phyloP scores from a whole-genome alignment of 108 stramenopile species.

The Cyclostephanos tholiformis region DNA sequence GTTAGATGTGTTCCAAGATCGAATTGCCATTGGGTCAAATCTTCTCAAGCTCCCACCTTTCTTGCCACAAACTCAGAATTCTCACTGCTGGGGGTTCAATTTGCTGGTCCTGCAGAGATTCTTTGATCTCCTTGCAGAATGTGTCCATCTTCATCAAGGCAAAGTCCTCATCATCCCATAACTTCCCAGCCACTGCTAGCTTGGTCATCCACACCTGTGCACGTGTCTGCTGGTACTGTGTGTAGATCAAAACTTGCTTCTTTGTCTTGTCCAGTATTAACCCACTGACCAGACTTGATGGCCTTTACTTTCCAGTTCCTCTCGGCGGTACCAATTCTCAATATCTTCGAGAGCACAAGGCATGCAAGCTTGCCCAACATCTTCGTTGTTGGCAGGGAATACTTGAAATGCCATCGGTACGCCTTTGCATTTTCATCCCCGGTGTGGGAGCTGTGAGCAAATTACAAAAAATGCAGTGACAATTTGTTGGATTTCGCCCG shows the following conservation, averaged over 20 bases:
- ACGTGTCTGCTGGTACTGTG: too few relatives aligned
- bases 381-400: background rate
- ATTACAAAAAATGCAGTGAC: too few relatives aligned
- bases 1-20: too few relatives aligned
- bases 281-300: conserved; percentile 1
- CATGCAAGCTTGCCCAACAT: conserved; percentile 1
- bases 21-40: too few relatives aligned
- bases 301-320: conserved; percentile 23
- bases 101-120: background rate
- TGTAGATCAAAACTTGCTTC: conserved; percentile 9
- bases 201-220: too few relatives aligned
- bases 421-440: background rate
- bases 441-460: too few relatives aligned
- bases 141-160: conserved; percentile 12
- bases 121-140: conserved; percentile 2
- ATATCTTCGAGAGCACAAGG: conserved; percentile 6
- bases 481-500: too few relatives aligned
- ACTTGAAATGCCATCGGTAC: background rate
- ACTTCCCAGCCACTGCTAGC: too few relatives aligned
- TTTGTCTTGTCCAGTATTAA: conserved; percentile 3
- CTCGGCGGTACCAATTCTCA: conserved; percentile 13
- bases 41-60: too few relatives aligned
- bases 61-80: background rate
- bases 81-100: background rate
- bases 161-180: too few relatives aligned